Percentiles rank a stretch among this genome's conserved stretches.
phyloP scores from a whole-genome alignment of 2,329 filamentous ascomycete species.

The Phaeomoniella chlamydospora region DNA sequence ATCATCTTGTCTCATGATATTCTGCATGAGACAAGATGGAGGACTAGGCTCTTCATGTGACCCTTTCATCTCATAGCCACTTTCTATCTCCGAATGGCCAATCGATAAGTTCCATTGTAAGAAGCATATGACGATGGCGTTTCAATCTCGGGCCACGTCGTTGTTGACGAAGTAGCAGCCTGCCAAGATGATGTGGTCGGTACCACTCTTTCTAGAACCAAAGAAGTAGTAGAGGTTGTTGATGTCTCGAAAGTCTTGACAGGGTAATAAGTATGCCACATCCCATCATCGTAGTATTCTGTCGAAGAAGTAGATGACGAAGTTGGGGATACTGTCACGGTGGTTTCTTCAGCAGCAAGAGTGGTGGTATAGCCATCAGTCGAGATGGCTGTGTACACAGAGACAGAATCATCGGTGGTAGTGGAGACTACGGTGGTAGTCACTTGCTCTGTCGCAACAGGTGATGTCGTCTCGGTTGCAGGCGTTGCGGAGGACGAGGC shows the following conservation, averaged over 20 bases:
- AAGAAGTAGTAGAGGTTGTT: background rate
- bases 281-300: conserved; percentile 13
- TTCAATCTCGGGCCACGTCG: background rate
- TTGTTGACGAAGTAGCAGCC: background rate
- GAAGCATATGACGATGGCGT: background rate
- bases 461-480: conserved; percentile 5
- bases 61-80: too few relatives aligned
- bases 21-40: too few relatives aligned
- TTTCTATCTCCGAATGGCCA: too few relatives aligned
- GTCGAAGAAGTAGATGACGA: conserved; percentile 8
- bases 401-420: background rate
- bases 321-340: conserved; percentile 7
- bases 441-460: conserved; percentile 2
- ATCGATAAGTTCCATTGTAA: background rate
- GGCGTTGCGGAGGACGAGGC: conserved; percentile 4
- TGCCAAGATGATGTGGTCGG: background rate
- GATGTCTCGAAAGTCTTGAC: too few relatives aligned
- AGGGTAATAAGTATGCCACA: conserved; percentile 16
- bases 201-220: background rate
- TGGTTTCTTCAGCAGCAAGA: conserved; percentile 5
- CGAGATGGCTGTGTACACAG: conserved; percentile 3
- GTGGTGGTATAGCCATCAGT: conserved; percentile 3
- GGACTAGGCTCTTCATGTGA: too few relatives aligned
- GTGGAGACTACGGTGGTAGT: conserved; percentile 3
- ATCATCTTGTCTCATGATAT: too few relatives aligned